Percentiles rank a stretch among this genome's conserved stretches.
These are phyloP conservation scores for Debaryomyces coudertii DNA, from an alignment of 1,139 yeast genomes.

Conservation along the genomic window DNA sequence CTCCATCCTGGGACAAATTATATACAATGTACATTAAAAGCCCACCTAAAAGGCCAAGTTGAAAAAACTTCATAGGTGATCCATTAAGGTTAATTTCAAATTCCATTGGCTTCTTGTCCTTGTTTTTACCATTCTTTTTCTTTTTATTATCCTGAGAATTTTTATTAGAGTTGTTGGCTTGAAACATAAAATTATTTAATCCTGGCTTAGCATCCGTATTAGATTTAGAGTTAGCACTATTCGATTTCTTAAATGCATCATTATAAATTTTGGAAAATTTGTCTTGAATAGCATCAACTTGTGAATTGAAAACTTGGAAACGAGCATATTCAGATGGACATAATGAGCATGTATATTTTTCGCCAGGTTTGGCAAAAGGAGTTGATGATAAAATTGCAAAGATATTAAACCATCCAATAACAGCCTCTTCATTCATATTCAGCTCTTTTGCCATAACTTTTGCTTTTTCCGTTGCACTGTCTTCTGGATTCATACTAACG, in stretches of 20 bases:
- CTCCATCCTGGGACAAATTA: conserved; percentile 22
- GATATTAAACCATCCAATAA: conserved; percentile 34
- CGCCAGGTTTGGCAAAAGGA: conserved; percentile 31
- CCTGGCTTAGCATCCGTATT: conserved; percentile 8
- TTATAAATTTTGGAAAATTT: conserved; percentile 20
- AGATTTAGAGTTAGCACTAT: conserved; percentile 1
- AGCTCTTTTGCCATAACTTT: conserved; percentile 20
- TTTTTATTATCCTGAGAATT: conserved; percentile 13
- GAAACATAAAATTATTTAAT: conserved; percentile 15
- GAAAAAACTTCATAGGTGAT: conserved; percentile 32
- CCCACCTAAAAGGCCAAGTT: conserved; percentile 35
- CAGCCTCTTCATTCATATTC: conserved; percentile 22
- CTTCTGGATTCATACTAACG: conserved; percentile 17
- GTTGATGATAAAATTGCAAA: conserved; percentile 34
- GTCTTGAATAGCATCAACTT: conserved; percentile 20
- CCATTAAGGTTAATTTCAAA: conserved; percentile 30
- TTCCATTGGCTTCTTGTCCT: conserved; percentile 22
- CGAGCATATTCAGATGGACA: conserved; percentile 36
- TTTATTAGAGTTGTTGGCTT: conserved; percentile 11
- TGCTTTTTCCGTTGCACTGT: conserved; percentile 11
- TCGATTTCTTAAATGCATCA: conserved; percentile 14
- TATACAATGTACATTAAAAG: conserved; percentile 25
- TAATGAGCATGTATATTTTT: conserved; percentile 30
- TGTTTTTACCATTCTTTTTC: conserved; percentile 14
- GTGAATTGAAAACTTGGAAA: conserved; percentile 9